Evolutionary conservation across 108 stramenopile species (phyloP).

Genomic region (Pseudonitzschia multiseries): DNA sequence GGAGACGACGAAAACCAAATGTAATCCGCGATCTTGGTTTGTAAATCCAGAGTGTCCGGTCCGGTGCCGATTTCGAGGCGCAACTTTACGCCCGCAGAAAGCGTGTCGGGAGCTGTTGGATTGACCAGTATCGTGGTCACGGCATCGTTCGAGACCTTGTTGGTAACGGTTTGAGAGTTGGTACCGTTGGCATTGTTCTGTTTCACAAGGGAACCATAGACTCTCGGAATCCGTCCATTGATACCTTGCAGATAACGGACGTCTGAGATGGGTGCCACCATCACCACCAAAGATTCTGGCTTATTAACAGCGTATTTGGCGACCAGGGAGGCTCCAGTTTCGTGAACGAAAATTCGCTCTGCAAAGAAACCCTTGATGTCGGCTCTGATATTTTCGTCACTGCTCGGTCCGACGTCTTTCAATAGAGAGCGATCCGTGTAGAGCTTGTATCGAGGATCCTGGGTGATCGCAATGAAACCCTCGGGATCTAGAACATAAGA

Average conservation of each 20-base stretch:
- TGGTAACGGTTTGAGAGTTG: conserved; percentile 11
- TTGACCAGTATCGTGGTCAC: conserved; percentile 85
- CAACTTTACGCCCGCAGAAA: conserved; percentile 60
- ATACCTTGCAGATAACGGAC: conserved; percentile 70
- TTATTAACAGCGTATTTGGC: conserved; percentile 55
- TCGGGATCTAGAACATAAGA: conserved; percentile 69
- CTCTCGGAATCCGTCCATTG: conserved; percentile 75
- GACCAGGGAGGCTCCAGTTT: conserved; percentile 66
- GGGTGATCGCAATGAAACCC: conserved; percentile 74
- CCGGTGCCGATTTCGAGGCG: conserved; percentile 82
- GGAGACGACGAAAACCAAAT: conserved; percentile 82
- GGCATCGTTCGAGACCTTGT: conserved; percentile 57
- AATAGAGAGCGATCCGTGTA: conserved; percentile 78
- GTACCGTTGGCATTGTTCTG: conserved; percentile 19
- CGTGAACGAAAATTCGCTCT: conserved; percentile 75
- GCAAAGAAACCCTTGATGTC: conserved; percentile 68
- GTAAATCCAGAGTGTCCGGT: conserved; percentile 68
- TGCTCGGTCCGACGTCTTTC: conserved; percentile 61
- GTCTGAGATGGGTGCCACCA: conserved; percentile 63
- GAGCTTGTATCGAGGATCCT: conserved; percentile 72
- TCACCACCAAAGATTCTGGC: conserved; percentile 56
- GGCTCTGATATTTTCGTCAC: conserved; percentile 23
- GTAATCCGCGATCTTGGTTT: conserved; percentile 83
- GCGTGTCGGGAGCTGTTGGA: conserved; percentile 73
- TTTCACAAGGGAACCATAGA: conserved; percentile 40